A percentile compares a stretch with the other conserved stretches of the same genome.
These are phyloP conservation scores for Circinella umbellata DNA, from an alignment of 371 early-diverging fungal genomes.

Conservation along the genomic window DNA sequence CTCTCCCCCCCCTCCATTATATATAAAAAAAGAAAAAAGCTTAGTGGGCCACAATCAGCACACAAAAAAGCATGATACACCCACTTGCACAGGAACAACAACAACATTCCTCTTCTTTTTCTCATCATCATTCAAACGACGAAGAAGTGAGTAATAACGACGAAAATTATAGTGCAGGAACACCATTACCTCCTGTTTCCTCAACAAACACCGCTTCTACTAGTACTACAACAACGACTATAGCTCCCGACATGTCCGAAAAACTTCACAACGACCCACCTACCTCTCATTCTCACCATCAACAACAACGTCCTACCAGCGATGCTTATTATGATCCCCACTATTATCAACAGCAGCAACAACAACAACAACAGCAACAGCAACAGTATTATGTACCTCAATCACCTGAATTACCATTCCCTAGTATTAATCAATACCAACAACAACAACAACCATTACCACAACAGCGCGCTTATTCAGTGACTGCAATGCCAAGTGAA, in stretches of 20 bases:
- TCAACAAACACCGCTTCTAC: background rate
- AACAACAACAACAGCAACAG: constrained; percentile 11
- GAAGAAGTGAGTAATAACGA: background rate
- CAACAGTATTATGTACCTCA: constrained; percentile 28
- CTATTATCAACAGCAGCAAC: constrained; percentile 23
- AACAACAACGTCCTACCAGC: background rate
- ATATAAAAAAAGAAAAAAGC: constrained; percentile 1
- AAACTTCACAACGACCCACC: background rate
- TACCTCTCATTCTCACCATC: constrained; percentile 2
- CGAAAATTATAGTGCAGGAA: constrained; percentile 2
- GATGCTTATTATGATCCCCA: constrained; percentile 18
- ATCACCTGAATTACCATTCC: constrained; percentile 20
- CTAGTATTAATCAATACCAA: background rate
- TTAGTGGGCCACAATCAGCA: background rate
- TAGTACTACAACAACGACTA: background rate
- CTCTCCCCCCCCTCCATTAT: background rate
- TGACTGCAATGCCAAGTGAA: constrained; percentile 50
- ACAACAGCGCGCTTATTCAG: constrained; percentile 50
- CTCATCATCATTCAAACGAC: constrained; percentile 7
- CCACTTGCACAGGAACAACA: constrained; percentile 19
- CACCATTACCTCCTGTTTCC: constrained; percentile 8
- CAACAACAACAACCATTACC: constrained; percentile 17
- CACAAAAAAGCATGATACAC: constrained; percentile 15
- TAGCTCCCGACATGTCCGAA: background rate
- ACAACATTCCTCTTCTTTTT: constrained; percentile 8